Percentiles rank a stretch among this genome's conserved stretches.
Conservation (phyloP, 345 rosid genomes). For the Ailanthus altissimus region DNA sequence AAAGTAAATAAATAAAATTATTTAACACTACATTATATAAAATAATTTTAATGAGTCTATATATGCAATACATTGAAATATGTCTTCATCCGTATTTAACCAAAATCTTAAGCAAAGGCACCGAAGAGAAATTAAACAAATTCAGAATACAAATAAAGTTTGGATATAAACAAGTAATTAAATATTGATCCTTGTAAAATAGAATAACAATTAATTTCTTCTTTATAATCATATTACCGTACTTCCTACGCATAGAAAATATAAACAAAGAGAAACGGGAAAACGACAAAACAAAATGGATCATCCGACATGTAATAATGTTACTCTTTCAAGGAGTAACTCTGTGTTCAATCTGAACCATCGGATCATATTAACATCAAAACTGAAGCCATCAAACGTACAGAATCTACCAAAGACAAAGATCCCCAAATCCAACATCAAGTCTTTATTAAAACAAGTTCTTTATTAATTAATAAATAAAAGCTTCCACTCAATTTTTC, state of each 20-base stretch:
- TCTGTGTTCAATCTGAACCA: conserved; percentile 19
- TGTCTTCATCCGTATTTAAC: no score
- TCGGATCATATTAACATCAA: conserved; percentile 16
- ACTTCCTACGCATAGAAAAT: conserved; percentile 4
- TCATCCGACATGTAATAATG: conserved; percentile 18
- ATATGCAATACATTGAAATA: no score
- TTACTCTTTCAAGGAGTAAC: not conserved
- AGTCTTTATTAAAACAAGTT: not conserved
- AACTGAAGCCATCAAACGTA: conserved; percentile 35
- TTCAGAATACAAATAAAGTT: not conserved
- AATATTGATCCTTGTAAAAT: not conserved
- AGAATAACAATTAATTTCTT: not conserved
- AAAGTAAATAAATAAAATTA: no score
- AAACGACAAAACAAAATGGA: conserved; percentile 14
- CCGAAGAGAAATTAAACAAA: not conserved
- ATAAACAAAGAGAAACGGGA: not conserved
- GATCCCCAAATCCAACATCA: conserved; percentile 22
- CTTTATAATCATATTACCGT: not conserved
- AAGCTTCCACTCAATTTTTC: no score
- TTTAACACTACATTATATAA: no score
- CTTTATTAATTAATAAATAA: not conserved
- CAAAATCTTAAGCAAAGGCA: no score
- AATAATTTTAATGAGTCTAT: no score
- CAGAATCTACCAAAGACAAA: conserved; percentile 33
- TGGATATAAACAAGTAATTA: not conserved